Evolutionary conservation across 495 filamentous ascomycete genomes (phyloP).

Genomic region (Aspergillus baeticus): DNA sequence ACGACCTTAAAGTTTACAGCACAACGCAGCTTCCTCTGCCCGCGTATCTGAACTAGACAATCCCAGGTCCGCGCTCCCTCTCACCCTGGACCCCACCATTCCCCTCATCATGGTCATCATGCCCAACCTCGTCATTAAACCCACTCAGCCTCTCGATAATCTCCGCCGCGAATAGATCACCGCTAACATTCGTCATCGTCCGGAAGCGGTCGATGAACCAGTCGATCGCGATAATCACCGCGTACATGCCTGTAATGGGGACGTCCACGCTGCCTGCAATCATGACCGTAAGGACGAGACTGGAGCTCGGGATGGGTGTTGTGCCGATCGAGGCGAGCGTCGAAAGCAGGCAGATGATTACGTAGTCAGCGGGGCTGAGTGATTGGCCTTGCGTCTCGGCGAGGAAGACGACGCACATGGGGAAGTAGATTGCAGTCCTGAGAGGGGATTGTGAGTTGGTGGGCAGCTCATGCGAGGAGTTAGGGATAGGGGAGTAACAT

Average conservation of each 20-base stretch:
- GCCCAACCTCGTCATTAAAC: not conserved
- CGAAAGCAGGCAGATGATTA: slow-evolving; percentile 11
- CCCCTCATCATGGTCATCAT: not conserved
- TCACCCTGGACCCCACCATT: not conserved
- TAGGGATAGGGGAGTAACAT: not conserved
- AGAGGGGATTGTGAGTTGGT: not conserved
- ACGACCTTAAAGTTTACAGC: no score
- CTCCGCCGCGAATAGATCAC: slow-evolving; percentile 6
- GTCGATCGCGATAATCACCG: slow-evolving; percentile 11
- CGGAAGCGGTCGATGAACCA: slow-evolving; percentile 15
- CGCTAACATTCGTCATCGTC: slow-evolving; percentile 8
- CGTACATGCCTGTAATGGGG: slow-evolving; percentile 12
- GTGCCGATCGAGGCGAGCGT: slow-evolving; percentile 14
- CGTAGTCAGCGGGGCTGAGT: slow-evolving; percentile 7
- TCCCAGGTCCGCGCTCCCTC: not conserved
- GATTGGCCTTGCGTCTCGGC: slow-evolving; percentile 9
- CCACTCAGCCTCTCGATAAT: slow-evolving; percentile 8
- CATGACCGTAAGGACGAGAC: slow-evolving; percentile 12
- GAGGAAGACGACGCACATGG: slow-evolving; percentile 11
- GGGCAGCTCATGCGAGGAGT: not conserved
- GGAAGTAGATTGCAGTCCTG: slow-evolving; percentile 15
- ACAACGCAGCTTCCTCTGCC: no score
- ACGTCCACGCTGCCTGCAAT: slow-evolving; percentile 14
- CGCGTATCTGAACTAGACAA: not conserved
- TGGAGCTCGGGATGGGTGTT: slow-evolving; percentile 13